Evolutionary conservation across 2,329 filamentous ascomycete species (phyloP).

Genomic region (Allantophomopsis lycopodina): DNA sequence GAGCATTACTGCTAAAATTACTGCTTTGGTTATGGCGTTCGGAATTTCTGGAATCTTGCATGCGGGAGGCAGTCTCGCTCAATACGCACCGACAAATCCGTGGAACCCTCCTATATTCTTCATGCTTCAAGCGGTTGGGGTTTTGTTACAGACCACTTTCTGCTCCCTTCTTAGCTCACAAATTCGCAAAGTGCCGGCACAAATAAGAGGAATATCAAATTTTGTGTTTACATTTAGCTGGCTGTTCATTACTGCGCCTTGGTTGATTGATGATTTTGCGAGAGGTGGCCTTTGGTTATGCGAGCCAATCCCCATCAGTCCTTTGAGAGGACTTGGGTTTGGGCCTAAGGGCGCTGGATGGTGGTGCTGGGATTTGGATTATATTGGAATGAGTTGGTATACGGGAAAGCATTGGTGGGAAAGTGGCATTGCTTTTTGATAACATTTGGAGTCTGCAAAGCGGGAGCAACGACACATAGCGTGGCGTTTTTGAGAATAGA

Average conservation of each 20-base stretch:
- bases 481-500: not conserved
- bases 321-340: slow-evolving; percentile 50
- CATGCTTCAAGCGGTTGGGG: slow-evolving; percentile 50
- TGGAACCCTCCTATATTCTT: slow-evolving; percentile 57
- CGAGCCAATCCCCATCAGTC: slow-evolving; percentile 69
- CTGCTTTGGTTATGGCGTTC: slow-evolving; percentile 40
- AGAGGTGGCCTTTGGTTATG: slow-evolving; percentile 63
- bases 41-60: slow-evolving; percentile 56
- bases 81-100: slow-evolving; percentile 36
- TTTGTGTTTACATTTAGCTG: slow-evolving; percentile 47
- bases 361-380: slow-evolving; percentile 48
- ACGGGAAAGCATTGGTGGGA: slow-evolving; percentile 50
- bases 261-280: slow-evolving; percentile 66
- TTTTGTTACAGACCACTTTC: slow-evolving; percentile 40
- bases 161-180: slow-evolving; percentile 19
- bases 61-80: slow-evolving; percentile 52
- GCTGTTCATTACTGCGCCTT: slow-evolving; percentile 50
- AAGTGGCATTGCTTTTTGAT: slow-evolving; percentile 23
- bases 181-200: slow-evolving; percentile 26
- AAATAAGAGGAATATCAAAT: slow-evolving; percentile 39
- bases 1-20: slow-evolving; percentile 17
- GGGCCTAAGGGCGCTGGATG: slow-evolving; percentile 45
- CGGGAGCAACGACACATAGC: not conserved
- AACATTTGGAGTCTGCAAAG: not conserved
- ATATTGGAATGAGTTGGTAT: slow-evolving; percentile 37